phyloP scores from a whole-genome alignment of 331 rosid genomes.

The Rhamnella rubrinervis region DNA sequence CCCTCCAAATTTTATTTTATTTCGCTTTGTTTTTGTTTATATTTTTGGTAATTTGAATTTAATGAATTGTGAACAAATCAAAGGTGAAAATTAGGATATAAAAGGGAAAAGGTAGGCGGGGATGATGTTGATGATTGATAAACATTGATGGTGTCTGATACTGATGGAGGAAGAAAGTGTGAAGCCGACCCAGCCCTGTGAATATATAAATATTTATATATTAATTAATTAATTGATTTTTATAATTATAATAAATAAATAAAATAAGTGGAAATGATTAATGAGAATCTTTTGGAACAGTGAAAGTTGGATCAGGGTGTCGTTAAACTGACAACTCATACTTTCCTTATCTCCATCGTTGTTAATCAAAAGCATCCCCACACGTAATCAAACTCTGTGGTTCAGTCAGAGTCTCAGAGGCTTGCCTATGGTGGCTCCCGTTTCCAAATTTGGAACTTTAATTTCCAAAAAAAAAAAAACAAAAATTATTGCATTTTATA shows the following conservation, averaged over 20 bases:
- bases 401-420: neutral
- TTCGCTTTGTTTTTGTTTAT: too few species aligned
- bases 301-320: slow-evolving; percentile 10
- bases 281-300: slow-evolving; percentile 23
- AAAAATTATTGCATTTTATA: too few species aligned
- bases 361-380: neutral
- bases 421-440: neutral
- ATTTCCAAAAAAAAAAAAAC: too few species aligned
- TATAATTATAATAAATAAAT: too few species aligned
- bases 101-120: neutral
- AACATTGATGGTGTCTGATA: too few species aligned
- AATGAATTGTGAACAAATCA: neutral
- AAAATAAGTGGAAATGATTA: slow-evolving; percentile 32
- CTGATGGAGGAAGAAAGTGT: slow-evolving; percentile 20
- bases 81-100: neutral
- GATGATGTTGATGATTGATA: slow-evolving; percentile 14
- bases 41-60: too few species aligned
- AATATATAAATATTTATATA: slow-evolving; percentile 12
- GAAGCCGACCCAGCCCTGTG: slow-evolving; percentile 9
- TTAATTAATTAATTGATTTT: too few species aligned
- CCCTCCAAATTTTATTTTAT: neutral
- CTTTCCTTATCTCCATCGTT: neutral
- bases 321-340: neutral
- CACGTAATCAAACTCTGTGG: neutral
- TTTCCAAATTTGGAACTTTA: too few species aligned